Evolutionary conservation across 2,329 filamentous ascomycete genomes (phyloP).

Genomic region (Sclerotinia trifoliorum): DNA sequence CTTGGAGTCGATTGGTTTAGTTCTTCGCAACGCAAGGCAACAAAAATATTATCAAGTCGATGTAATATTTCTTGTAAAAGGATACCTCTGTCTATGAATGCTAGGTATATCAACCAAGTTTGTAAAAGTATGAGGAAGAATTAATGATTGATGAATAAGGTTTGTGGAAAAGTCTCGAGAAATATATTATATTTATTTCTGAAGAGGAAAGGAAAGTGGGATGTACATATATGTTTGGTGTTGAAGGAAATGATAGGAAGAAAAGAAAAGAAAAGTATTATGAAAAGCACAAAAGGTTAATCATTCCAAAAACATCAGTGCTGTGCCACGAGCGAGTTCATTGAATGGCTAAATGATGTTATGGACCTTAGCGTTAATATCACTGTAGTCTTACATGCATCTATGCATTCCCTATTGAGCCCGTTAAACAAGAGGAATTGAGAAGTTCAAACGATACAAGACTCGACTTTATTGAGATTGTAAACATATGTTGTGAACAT

Average conservation of each 20-base stretch:
- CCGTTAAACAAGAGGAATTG: background rate
- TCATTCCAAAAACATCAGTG: background rate
- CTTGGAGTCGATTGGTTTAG: background rate
- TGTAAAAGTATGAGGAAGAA: background rate
- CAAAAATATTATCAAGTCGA: background rate
- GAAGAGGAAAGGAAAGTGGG: constrained; percentile 1
- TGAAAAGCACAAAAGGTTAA: background rate
- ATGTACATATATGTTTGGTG: background rate
- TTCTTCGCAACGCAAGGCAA: background rate
- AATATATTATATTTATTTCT: background rate
- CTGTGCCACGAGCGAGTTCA: constrained; percentile 9
- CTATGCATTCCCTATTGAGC: background rate
- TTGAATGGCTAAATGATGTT: background rate
- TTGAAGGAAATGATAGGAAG: background rate
- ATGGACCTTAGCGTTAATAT: background rate
- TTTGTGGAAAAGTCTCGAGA: background rate
- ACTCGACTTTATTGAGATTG: background rate
- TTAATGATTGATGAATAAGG: background rate
- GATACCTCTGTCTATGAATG: background rate
- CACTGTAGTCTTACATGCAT: too few relatives aligned
- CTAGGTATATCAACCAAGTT: background rate
- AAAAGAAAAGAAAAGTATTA: background rate
- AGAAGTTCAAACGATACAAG: background rate
- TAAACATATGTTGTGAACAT: background rate
- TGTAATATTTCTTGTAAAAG: background rate